Conservation (phyloP, 768 basidiomycete genomes). For the Mycena filopes region DNA sequence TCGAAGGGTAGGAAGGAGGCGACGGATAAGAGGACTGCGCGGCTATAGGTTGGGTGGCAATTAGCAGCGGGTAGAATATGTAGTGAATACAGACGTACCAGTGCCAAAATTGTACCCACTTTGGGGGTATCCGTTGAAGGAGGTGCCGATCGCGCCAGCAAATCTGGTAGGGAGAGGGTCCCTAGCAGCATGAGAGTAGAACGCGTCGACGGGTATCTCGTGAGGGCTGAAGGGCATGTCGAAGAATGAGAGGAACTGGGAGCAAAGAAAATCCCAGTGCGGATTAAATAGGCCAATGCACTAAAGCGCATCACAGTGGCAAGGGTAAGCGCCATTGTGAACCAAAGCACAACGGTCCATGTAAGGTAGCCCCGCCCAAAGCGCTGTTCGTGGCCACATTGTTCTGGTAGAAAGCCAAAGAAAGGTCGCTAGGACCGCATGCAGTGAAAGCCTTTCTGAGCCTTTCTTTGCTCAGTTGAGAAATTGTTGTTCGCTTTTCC, state of each 20-base stretch:
- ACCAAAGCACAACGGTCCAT: slow-evolving; percentile 14
- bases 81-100: slow-evolving; percentile 11
- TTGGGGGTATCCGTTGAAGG: slow-evolving; percentile 17
- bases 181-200: slow-evolving; percentile 8
- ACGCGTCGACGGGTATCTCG: slow-evolving; percentile 11
- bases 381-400: slow-evolving; percentile 15
- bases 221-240: slow-evolving; percentile 18
- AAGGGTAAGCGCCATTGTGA: slow-evolving; percentile 26
- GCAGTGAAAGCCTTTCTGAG: slow-evolving; percentile 7
- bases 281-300: slow-evolving; percentile 16
- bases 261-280: background rate
- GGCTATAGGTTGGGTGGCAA: slow-evolving; percentile 22
- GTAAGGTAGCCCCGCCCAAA: slow-evolving; percentile 18
- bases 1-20: slow-evolving; percentile 5
- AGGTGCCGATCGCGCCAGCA: slow-evolving; percentile 20
- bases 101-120: slow-evolving; percentile 14
- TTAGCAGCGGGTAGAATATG: background rate
- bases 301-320: background rate
- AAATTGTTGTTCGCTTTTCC: background rate
- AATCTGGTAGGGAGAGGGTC: slow-evolving; percentile 19
- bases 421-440: slow-evolving; percentile 4
- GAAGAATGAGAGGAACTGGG: background rate
- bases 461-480: slow-evolving; percentile 5
- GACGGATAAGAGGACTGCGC: slow-evolving; percentile 20
- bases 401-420: slow-evolving; percentile 13